phyloP scores from a whole-genome alignment of 805 yeast genomes.

The Wickerhamomyces subpelliculosus region DNA sequence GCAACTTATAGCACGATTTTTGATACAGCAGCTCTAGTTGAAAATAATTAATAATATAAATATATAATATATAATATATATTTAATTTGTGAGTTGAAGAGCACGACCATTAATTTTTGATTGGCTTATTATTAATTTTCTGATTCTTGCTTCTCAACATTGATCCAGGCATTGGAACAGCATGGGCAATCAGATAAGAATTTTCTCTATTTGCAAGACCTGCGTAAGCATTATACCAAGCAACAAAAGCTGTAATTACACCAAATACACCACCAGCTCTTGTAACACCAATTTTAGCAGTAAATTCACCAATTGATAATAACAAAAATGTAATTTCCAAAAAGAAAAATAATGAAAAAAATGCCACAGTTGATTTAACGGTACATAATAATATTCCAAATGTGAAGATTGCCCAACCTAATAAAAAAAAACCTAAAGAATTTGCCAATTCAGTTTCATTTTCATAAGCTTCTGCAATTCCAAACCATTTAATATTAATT shows the following conservation, averaged over 20 bases:
- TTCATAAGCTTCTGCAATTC: slow-evolving; percentile 47
- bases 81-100: too few relatives aligned
- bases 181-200: slow-evolving; percentile 30
- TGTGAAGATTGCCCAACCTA: slow-evolving; percentile 63
- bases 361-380: slow-evolving; percentile 57
- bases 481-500: slow-evolving; percentile 51
- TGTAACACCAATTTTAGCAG: slow-evolving; percentile 31
- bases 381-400: slow-evolving; percentile 47
- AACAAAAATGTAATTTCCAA: slow-evolving; percentile 50
- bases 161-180: slow-evolving; percentile 27
- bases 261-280: slow-evolving; percentile 56
- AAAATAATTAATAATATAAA: too few relatives aligned
- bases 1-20: too few relatives aligned
- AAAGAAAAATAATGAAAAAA: slow-evolving; percentile 48
- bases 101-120: too few relatives aligned
- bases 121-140: not conserved
- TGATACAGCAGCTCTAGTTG: too few relatives aligned
- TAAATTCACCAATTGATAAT: slow-evolving; percentile 44
- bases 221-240: slow-evolving; percentile 57
- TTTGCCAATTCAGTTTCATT: slow-evolving; percentile 30
- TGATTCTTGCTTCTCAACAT: not conserved
- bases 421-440: slow-evolving; percentile 52
- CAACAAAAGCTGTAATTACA: slow-evolving; percentile 43
- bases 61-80: too few relatives aligned
- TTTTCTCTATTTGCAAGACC: slow-evolving; percentile 55